Evolutionary conservation across 805 yeast genomes (phyloP).

Genomic region (Starmerella vaccinii): DNA sequence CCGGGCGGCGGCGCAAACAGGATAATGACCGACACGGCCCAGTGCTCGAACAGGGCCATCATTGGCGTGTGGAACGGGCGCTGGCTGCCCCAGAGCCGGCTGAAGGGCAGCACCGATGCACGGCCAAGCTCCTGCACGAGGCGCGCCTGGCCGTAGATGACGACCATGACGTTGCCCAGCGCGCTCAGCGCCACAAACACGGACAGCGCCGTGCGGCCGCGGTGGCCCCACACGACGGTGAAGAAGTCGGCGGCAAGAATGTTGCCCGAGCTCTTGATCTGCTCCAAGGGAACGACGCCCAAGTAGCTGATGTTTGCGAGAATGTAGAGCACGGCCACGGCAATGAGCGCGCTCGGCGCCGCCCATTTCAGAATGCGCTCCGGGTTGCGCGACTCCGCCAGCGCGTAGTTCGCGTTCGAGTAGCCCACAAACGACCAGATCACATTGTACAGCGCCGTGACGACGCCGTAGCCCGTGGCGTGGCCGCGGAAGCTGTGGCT

Average conservation of each 20-base stretch:
- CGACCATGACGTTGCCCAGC: slow-evolving; percentile 71
- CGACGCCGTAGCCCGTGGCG: slow-evolving; percentile 36
- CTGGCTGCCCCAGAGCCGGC: slow-evolving; percentile 57
- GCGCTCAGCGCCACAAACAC: slow-evolving; percentile 76
- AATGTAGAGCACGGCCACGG: slow-evolving; percentile 56
- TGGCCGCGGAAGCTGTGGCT: slow-evolving; percentile 42
- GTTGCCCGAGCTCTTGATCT: slow-evolving; percentile 47
- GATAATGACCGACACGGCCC: slow-evolving; percentile 62
- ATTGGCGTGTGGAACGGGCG: slow-evolving; percentile 66
- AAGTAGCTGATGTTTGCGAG: slow-evolving; percentile 68
- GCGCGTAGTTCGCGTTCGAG: slow-evolving; percentile 72
- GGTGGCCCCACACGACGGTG: slow-evolving; percentile 55
- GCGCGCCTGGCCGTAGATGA: slow-evolving; percentile 73
- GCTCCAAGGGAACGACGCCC: slow-evolving; percentile 37
- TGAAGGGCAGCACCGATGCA: slow-evolving; percentile 70
- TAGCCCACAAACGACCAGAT: slow-evolving; percentile 81
- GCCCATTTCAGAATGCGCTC: slow-evolving; percentile 56
- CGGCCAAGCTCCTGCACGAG: slow-evolving; percentile 70
- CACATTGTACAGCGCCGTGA: slow-evolving; percentile 62
- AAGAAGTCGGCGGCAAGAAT: slow-evolving; percentile 70
- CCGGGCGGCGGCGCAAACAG: slow-evolving; percentile 78
- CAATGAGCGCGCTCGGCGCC: slow-evolving; percentile 61
- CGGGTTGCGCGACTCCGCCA: slow-evolving; percentile 70
- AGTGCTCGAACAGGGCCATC: slow-evolving; percentile 65
- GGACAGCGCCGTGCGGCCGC: slow-evolving; percentile 62